These are phyloP conservation scores for Sindora glabra DNA, from an alignment of 306 rosid species.

Conservation along the genomic window DNA sequence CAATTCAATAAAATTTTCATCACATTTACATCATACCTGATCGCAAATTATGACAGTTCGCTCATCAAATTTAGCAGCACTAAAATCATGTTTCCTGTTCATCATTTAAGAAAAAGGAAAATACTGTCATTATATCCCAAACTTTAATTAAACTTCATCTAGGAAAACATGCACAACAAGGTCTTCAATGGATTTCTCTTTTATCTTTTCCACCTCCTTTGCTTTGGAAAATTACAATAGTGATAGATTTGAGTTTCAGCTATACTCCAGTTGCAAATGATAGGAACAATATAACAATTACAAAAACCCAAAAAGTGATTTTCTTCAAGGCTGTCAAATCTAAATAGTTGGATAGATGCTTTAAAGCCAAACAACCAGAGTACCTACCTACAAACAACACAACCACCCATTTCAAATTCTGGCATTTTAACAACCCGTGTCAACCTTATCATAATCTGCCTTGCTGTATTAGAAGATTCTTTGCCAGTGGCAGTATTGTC, in stretches of 20 bases:
- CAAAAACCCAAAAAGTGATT: too few relatives aligned
- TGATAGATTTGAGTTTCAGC: background rate
- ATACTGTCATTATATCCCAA: background rate
- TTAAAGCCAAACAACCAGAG: slow-evolving; percentile 11
- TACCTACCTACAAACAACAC: slow-evolving; percentile 91
- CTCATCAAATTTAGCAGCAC: slow-evolving; percentile 82
- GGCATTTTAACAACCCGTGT: slow-evolving; percentile 79
- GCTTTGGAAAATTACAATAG: background rate
- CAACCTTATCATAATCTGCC: slow-evolving; percentile 81
- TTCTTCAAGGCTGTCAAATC: too few relatives aligned
- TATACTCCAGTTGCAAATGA: background rate
- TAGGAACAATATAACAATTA: background rate
- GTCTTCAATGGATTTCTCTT: background rate
- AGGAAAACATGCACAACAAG: background rate
- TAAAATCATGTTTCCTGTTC: slow-evolving; percentile 78
- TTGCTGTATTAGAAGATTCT: slow-evolving; percentile 43
- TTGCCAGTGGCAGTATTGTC: slow-evolving; percentile 53
- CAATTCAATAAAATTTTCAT: background rate
- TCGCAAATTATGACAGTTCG: slow-evolving; percentile 92
- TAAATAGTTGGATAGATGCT: too few relatives aligned
- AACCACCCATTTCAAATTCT: slow-evolving; percentile 87
- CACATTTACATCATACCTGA: slow-evolving; percentile 55
- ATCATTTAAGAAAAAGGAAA: slow-evolving; percentile 6
- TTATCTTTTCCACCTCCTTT: too few relatives aligned
- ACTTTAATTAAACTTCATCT: slow-evolving; percentile 6